These are phyloP conservation scores for Catharanthus roseus DNA, from an alignment of 257 asterid genomes.

Conservation along the genomic window DNA sequence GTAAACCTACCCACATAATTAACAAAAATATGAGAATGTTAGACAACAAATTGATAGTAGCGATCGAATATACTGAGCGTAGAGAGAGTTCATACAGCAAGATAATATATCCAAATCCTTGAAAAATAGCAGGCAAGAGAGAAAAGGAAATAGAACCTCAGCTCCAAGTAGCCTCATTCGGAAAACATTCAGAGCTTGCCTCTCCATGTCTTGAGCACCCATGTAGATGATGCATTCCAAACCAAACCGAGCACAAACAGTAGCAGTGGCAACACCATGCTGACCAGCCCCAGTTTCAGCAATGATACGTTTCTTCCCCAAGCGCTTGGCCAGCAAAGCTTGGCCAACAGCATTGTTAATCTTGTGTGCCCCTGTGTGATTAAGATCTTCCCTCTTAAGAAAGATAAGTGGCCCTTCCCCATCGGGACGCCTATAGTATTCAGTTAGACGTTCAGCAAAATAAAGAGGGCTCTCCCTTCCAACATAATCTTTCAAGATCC, in stretches of 20 bases:
- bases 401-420: slow-evolving; percentile 81
- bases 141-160: slow-evolving; percentile 51
- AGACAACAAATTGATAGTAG: background rate
- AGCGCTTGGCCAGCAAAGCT: slow-evolving; percentile 84
- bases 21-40: background rate
- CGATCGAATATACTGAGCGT: background rate
- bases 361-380: slow-evolving; percentile 97
- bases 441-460: slow-evolving; percentile 83
- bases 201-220: slow-evolving; percentile 99
- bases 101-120: background rate
- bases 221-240: slow-evolving; percentile 72
- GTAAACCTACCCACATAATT: background rate
- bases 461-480: slow-evolving; percentile 96
- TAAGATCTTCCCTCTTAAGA: slow-evolving; percentile 92
- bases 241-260: slow-evolving; percentile 96
- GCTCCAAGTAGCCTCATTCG: slow-evolving; percentile 95
- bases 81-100: background rate
- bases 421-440: slow-evolving; percentile 62
- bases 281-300: slow-evolving; percentile 99
- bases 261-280: slow-evolving; percentile 97
- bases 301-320: slow-evolving; percentile 83
- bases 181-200: slow-evolving; percentile 88
- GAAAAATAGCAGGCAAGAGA: slow-evolving; percentile 9
- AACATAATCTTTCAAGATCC: slow-evolving; percentile 83
- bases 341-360: slow-evolving; percentile 91